phyloP scores from a whole-genome alignment of 108 stramenopile genomes.

The Cylindrotheca fusiformis region DNA sequence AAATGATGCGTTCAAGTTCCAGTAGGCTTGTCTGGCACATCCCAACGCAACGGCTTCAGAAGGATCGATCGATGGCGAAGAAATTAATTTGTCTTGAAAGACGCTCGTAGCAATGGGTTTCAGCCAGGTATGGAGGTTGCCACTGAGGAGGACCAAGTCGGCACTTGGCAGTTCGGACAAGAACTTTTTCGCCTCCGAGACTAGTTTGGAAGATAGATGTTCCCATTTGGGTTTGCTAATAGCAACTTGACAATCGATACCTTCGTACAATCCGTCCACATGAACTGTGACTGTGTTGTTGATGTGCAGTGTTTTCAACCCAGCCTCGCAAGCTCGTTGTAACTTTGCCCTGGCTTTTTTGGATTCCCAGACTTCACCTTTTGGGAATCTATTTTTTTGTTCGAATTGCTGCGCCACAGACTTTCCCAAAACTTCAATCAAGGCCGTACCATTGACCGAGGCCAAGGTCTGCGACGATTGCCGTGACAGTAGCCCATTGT shows the following conservation, averaged over 20 bases:
- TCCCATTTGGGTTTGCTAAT: constrained; percentile 72
- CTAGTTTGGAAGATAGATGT: constrained; percentile 50
- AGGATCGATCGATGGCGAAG: constrained; percentile 31
- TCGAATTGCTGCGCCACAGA: constrained; percentile 75
- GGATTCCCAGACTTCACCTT: constrained; percentile 51
- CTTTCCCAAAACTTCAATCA: constrained; percentile 37
- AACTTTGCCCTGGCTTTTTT: constrained; percentile 68
- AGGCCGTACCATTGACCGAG: constrained; percentile 14
- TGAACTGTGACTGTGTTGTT: constrained; percentile 56
- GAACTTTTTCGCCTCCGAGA: constrained; percentile 49
- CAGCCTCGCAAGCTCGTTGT: constrained; percentile 59
- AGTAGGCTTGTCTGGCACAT: constrained; percentile 66
- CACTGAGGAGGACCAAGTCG: constrained; percentile 62
- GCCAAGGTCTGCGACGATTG: constrained; percentile 17
- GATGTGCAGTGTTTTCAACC: constrained; percentile 54
- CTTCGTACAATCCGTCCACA: constrained; percentile 75
- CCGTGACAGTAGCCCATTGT: constrained; percentile 16
- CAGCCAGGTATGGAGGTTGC: constrained; percentile 56
- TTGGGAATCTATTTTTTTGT: constrained; percentile 52
- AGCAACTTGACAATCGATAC: constrained; percentile 71
- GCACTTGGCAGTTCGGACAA: background rate
- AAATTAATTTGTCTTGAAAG: constrained; percentile 17
- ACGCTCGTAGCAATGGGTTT: constrained; percentile 44
- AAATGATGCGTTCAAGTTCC: constrained; percentile 26
- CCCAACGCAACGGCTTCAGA: constrained; percentile 75